These are phyloP conservation scores for Aspergillus transmontanensis DNA, from an alignment of 2,329 filamentous ascomycete genomes.

Conservation along the genomic window DNA sequence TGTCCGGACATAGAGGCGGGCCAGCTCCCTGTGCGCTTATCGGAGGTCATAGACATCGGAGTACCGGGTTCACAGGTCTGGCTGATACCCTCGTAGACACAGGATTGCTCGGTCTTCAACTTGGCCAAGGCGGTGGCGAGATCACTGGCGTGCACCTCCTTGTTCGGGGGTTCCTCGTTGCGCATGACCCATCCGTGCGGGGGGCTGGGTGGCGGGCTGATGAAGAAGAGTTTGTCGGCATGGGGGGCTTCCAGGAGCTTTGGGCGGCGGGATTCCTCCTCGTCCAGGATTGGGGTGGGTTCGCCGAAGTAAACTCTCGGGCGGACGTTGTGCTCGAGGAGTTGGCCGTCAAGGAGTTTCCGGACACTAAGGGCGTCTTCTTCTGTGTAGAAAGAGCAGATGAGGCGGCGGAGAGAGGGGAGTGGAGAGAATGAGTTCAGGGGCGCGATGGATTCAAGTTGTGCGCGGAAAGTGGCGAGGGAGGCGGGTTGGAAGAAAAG, in stretches of 20 bases:
- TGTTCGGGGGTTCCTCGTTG: conserved; percentile 66
- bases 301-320: conserved; percentile 57
- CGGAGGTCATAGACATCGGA: conserved; percentile 37
- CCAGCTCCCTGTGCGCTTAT: conserved; percentile 36
- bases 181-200: conserved; percentile 67
- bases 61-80: conserved; percentile 32
- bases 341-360: conserved; percentile 44
- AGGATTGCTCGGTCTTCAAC: conserved; percentile 41
- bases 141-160: conserved; percentile 65
- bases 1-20: conserved; percentile 32
- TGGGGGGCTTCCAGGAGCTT: conserved; percentile 60
- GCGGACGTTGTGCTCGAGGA: conserved; percentile 35
- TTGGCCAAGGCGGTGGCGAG: conserved; percentile 59
- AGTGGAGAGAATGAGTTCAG: conserved; percentile 56
- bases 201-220: conserved; percentile 64
- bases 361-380: conserved; percentile 47
- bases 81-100: conserved; percentile 2
- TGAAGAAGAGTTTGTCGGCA: conserved; percentile 66
- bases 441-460: conserved; percentile 44
- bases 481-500: conserved; percentile 50
- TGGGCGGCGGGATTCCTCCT: conserved; percentile 32
- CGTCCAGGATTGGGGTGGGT: conserved; percentile 49
- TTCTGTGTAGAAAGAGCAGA: conserved; percentile 50
- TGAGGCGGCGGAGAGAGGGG: conserved; percentile 53
- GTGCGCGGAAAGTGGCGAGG: conserved; percentile 45